Base-by-base conservation (phyloP, 768 basidiomycete genomes). In the Dacryopinax primogenitus region DNA sequence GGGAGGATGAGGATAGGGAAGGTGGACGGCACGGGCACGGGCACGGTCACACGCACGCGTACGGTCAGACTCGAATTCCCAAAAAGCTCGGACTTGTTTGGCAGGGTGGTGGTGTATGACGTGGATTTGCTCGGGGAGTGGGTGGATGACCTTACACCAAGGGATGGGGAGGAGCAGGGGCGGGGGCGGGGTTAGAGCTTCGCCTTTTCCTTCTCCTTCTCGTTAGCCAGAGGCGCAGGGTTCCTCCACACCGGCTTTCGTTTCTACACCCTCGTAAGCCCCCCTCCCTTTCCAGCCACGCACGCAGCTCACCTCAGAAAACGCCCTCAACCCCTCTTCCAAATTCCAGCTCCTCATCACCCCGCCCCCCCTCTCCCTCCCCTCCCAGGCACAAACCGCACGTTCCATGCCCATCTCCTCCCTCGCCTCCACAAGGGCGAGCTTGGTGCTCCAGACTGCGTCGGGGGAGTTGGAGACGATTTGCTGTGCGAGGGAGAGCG, bases 31-130 rank as follows among this genome's bases (percentile, higher is more conserved):
- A 51, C 9, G 47, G 47, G 47, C 11, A 51, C 13, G 47, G 15
- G n/a, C n/a, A n/a, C n/a, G 47, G 11, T 51, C 12, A 28, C 13
- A 23, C 12, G 9, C 13, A 11, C 9, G 16, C 11, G 26, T 16
- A 23, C 62, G 9, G 33, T 62, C 18, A 86, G 82, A 73, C 73
- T 92, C 13, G 77, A 87, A 3, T 92, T 92, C 67, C 85, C 88
- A 69, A 81, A 84, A 72, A 88, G 88, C 72, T 90, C 90, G 21
- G 90, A 91, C 75, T 87, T 91, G 71, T 92, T 90, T 71, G 90
- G 90, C 63, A 80, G 89, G 73, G 80, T 90, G 45, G 88, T 83
- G 7, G 72, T 90, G 41, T 90, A 90, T 71, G 85, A 89, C 71
- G 70, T 90, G 36, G 66, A 47, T 37, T n/a, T 69, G 39, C 62